These are phyloP conservation scores for Epicoccum sorghinum DNA, from an alignment of 2,329 filamentous ascomycete species.

Conservation along the genomic window DNA sequence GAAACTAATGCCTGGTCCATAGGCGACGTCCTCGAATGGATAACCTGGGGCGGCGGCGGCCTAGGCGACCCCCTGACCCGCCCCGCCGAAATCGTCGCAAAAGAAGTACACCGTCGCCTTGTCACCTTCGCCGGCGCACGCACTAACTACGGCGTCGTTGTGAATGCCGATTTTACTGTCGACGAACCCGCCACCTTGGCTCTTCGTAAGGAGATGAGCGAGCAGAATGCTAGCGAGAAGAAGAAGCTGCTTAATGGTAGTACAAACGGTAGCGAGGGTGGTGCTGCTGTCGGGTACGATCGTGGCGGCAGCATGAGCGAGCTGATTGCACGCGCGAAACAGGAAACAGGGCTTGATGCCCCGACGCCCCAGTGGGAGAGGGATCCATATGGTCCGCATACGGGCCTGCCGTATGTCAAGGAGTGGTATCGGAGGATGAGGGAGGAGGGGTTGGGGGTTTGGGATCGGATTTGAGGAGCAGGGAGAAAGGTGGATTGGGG, in stretches of 20 bases:
- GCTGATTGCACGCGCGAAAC: slow-evolving; percentile 44
- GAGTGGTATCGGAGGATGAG: slow-evolving; percentile 52
- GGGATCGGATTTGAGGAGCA: slow-evolving; percentile 21
- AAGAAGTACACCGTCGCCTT: slow-evolving; percentile 54
- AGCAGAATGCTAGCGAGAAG: slow-evolving; percentile 21
- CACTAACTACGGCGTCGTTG: slow-evolving; percentile 54
- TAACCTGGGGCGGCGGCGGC: slow-evolving; percentile 59
- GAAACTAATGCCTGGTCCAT: background rate
- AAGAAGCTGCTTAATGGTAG: background rate
- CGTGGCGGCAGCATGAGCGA: slow-evolving; percentile 52
- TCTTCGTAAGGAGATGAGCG: slow-evolving; percentile 43
- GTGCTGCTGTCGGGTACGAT: slow-evolving; percentile 45
- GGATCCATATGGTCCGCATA: slow-evolving; percentile 55
- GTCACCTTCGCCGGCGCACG: slow-evolving; percentile 53
- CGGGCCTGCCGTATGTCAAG: slow-evolving; percentile 51
- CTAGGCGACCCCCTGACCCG: slow-evolving; percentile 56
- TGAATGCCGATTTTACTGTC: slow-evolving; percentile 49
- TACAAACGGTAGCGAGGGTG: background rate
- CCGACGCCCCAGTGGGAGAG: slow-evolving; percentile 54
- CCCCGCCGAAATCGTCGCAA: slow-evolving; percentile 52
- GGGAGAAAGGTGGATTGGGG: no score
- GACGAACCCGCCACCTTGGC: slow-evolving; percentile 44
- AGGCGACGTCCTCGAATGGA: slow-evolving; percentile 58
- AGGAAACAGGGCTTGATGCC: slow-evolving; percentile 53
- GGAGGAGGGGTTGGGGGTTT: slow-evolving; percentile 28